Evolutionary conservation across 2,329 filamentous ascomycete species (phyloP).

Genomic region (Mycosphaerella arachidis): DNA sequence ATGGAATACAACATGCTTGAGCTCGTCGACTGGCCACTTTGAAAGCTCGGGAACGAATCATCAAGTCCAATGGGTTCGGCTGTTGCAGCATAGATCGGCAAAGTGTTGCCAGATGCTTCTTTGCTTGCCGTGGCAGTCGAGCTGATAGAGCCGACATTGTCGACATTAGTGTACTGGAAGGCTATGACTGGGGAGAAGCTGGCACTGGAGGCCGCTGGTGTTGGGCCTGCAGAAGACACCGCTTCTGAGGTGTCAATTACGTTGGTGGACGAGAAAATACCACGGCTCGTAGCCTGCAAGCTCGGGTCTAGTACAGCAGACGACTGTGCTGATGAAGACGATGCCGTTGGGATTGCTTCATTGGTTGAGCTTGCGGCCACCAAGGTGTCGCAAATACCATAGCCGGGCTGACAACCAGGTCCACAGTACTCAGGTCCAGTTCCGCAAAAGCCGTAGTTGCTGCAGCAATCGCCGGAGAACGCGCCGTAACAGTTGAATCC

Average conservation of each 20-base stretch:
- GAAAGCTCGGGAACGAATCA: not conserved
- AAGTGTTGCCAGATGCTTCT: not conserved
- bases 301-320: not conserved
- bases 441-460: conserved; percentile 8
- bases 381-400: not conserved
- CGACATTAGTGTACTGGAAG: not conserved
- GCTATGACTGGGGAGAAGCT: not conserved
- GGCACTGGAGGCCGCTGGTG: not conserved
- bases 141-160: not conserved
- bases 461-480: conserved; percentile 6
- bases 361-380: not conserved
- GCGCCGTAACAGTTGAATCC: conserved; percentile 10
- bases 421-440: conserved; percentile 3
- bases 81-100: not conserved
- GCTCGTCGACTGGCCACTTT: not conserved
- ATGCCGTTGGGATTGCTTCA: not conserved
- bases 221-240: not conserved
- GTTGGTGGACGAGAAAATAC: not conserved
- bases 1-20: not conserved
- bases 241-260: not conserved
- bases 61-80: not conserved
- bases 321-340: not conserved
- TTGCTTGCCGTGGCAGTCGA: not conserved
- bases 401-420: conserved; percentile 5
- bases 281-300: not conserved